These are phyloP conservation scores for Rauvolfia tetraphylla DNA, from an alignment of 257 asterid species.

Conservation along the genomic window DNA sequence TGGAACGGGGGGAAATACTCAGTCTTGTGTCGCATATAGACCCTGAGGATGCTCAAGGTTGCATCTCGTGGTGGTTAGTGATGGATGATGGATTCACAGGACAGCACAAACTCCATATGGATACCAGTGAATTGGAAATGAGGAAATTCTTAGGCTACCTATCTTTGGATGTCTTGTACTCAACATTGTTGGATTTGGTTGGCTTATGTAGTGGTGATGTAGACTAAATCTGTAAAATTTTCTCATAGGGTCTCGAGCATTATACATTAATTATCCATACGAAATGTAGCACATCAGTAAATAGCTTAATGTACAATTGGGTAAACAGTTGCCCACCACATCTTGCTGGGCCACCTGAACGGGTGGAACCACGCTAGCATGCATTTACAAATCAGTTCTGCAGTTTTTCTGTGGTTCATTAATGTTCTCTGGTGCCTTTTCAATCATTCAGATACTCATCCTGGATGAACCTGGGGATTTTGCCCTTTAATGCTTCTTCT, in stretches of 20 bases:
- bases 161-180: slow-evolving; percentile 64
- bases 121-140: slow-evolving; percentile 49
- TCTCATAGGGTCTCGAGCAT: not conserved
- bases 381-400: not conserved
- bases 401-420: not conserved
- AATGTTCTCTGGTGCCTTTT: not conserved
- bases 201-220: slow-evolving; percentile 60
- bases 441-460: not conserved
- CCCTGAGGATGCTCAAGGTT: slow-evolving; percentile 77
- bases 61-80: slow-evolving; percentile 94
- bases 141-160: slow-evolving; percentile 72
- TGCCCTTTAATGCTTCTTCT: not conserved
- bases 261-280: not conserved
- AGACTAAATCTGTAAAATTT: slow-evolving; percentile 1
- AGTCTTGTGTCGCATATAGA: slow-evolving; percentile 77
- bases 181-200: slow-evolving; percentile 71
- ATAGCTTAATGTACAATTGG: not conserved
- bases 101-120: slow-evolving; percentile 49
- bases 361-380: not conserved
- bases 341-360: not conserved
- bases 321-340: not conserved
- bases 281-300: no score
- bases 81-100: slow-evolving; percentile 54
- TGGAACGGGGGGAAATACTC: slow-evolving; percentile 72
- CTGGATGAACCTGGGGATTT: no score